Evolutionary conservation across 2,329 filamentous ascomycete species (phyloP), one percentile per base, ranked within the genome.

Genomic region (Achaetomium macrosporum): DNA sequence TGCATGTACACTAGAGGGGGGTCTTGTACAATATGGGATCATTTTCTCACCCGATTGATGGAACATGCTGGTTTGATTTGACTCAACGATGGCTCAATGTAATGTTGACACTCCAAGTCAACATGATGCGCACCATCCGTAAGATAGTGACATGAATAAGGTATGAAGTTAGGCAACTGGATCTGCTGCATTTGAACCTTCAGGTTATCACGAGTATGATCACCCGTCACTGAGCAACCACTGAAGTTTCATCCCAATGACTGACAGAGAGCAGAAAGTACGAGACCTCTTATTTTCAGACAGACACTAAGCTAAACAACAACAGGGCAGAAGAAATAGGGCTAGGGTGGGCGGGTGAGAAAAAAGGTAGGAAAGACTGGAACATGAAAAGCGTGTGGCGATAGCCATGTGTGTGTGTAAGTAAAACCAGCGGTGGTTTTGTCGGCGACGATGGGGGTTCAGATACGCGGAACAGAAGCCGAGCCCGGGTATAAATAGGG

Each of bases 261-360:
- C n/a, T 15, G 41, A 29, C 7, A 11, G 3, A 31, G 25, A 11
- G 12, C 40, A 45, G 31, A 47, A 15, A 30, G 15, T 37, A 47
- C 47, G 44, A 42, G 39, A 54, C 50, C 54, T 40, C 55, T 59
- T 59, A 56, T 56, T 57, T 61, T 50, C 55, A 59, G 53, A 60
- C 51, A 59, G 43, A 56, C 49, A 61, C 55, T 55, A 59, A 58
- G 49, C 56, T 60, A 59, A 52, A 57, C 11, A 35, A 35, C 4
- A 15, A 35, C 33, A 35, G 13, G 33, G 13, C 33, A 35, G 33
- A 35, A 35, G 13, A 35, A 35, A 35, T 11, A n/a, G 35, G 35
- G 35, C 35, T 37, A 8, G 15, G 11, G 12, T 8, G 10, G 2
- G 40, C 10, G 40, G n/a, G 20, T 5, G 19, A 35, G 33, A 35